phyloP scores from a whole-genome alignment of 352 stramenopile genomes.

The Thraustochytrium sp. region DNA sequence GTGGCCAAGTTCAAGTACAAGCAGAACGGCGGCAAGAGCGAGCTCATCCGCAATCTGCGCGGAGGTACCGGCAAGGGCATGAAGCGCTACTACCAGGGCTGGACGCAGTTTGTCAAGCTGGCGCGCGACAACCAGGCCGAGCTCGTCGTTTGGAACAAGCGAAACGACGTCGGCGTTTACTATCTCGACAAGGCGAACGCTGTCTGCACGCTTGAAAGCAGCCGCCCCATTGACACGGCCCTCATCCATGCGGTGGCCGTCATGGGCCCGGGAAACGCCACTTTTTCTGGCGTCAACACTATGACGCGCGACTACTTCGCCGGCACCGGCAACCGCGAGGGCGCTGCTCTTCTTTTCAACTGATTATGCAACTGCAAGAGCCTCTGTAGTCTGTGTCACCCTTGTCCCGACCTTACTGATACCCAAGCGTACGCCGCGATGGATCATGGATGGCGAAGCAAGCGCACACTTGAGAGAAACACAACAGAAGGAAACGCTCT shows the following conservation, averaged over 20 bases:
- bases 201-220: background rate
- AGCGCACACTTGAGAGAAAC: too few species aligned
- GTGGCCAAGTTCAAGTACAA: conserved; percentile 46
- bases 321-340: conserved; percentile 25
- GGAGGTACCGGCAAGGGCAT: conserved; percentile 45
- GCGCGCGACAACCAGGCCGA: conserved; percentile 23
- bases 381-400: background rate
- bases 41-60: conserved; percentile 41
- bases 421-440: too few species aligned
- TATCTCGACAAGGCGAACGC: background rate
- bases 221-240: background rate
- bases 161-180: conserved; percentile 3
- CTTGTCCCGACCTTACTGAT: too few species aligned
- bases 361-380: too few species aligned
- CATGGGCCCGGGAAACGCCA: conserved; percentile 4
- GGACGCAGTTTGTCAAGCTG: conserved; percentile 44
- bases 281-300: conserved; percentile 22
- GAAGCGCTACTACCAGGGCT: conserved; percentile 44
- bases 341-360: conserved; percentile 25
- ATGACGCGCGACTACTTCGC: conserved; percentile 43
- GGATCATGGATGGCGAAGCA: too few species aligned
- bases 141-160: background rate
- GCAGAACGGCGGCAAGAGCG: conserved; percentile 28
- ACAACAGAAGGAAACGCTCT: too few species aligned
- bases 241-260: background rate